Conservation (phyloP, 2,329 filamentous ascomycete species). For the Endoconidiophora polonica region DNA sequence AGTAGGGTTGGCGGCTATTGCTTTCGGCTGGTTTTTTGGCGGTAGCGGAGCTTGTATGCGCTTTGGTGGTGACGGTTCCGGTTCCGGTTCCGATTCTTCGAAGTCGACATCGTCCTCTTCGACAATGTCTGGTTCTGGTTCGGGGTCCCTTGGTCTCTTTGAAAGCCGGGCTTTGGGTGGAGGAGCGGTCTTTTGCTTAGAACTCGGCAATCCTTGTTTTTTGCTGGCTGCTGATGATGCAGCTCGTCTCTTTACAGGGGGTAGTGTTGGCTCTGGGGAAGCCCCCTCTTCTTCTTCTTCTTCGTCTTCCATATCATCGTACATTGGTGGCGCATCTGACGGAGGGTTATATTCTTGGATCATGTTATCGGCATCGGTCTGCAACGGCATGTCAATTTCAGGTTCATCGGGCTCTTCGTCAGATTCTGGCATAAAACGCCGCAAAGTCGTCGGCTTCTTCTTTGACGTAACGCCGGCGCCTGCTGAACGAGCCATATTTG, state of each 20-base stretch:
- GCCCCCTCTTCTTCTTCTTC: constrained; percentile 16
- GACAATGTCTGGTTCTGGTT: not conserved
- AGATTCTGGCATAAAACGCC: constrained; percentile 14
- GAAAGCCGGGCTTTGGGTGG: not conserved
- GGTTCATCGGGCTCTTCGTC: constrained; percentile 17
- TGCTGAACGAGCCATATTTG: constrained; percentile 15
- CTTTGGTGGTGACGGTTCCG: not conserved
- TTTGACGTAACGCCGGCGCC: constrained; percentile 2
- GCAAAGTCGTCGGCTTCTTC: not conserved
- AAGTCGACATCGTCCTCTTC: not conserved
- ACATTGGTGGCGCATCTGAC: constrained; percentile 14
- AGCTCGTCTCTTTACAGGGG: not conserved
- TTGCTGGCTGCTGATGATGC: not conserved
- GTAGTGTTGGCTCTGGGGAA: constrained; percentile 9
- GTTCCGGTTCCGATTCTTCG: not conserved
- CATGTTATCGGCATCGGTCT: constrained; percentile 20
- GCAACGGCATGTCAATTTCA: constrained; percentile 13
- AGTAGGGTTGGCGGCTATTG: not conserved
- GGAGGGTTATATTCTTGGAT: constrained; percentile 17
- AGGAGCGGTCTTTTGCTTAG: not conserved
- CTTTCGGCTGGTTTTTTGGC: not conserved
- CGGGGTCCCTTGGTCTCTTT: not conserved
- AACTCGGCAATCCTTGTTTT: not conserved
- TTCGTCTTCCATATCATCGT: constrained; percentile 18
- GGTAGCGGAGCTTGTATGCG: not conserved